phyloP scores from a whole-genome alignment of 805 yeast species.

The Teunomyces stri region DNA sequence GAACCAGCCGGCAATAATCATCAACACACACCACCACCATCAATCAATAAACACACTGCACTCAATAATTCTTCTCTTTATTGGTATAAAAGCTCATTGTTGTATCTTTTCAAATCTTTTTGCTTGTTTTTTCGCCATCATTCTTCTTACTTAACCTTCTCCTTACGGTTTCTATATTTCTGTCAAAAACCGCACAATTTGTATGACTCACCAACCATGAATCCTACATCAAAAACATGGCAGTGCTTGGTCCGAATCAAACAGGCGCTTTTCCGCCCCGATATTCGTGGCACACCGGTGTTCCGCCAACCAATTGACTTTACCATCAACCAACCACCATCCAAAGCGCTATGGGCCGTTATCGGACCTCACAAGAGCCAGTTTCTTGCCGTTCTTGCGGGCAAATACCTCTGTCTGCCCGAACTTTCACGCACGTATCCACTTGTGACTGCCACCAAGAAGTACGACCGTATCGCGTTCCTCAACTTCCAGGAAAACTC shows the following conservation, averaged over 20 bases:
- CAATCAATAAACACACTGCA: no score
- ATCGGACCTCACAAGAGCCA: slow-evolving; percentile 49
- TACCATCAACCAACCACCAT: slow-evolving; percentile 16
- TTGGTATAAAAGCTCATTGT: no score
- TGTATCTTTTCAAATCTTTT: no score
- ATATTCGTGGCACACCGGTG: slow-evolving; percentile 9
- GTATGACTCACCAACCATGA: background rate
- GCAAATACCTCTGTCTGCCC: slow-evolving; percentile 52
- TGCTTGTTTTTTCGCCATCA: no score
- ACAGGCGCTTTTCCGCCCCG: slow-evolving; percentile 22
- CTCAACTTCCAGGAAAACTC: slow-evolving; percentile 35
- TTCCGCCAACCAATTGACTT: slow-evolving; percentile 30
- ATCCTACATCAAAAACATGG: background rate
- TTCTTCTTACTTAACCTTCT: background rate
- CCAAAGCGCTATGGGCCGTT: slow-evolving; percentile 27
- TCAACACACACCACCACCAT: no score
- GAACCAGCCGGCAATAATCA: background rate
- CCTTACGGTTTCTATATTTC: no score
- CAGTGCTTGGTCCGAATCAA: slow-evolving; percentile 19
- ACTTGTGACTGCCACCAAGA: slow-evolving; percentile 25
- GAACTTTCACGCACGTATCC: slow-evolving; percentile 57
- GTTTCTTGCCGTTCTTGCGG: slow-evolving; percentile 56
- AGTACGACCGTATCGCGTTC: slow-evolving; percentile 31
- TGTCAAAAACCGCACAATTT: background rate
- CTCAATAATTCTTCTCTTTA: no score